A percentile compares a stretch with the other conserved stretches of the same genome.
Conservation (phyloP, 106 monocot genomes). For the Agapanthus africanus region DNA sequence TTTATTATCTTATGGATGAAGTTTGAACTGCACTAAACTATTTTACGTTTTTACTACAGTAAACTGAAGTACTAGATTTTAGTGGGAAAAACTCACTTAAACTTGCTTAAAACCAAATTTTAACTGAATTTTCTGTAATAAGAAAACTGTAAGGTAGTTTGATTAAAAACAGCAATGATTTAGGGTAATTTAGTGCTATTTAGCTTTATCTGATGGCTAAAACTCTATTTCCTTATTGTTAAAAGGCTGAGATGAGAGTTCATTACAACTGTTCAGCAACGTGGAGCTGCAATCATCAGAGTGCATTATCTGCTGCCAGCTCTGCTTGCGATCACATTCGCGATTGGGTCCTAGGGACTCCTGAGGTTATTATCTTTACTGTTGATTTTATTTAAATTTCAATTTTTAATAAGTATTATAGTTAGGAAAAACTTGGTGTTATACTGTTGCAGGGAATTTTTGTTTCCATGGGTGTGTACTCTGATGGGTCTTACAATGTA, state of each 20-base stretch:
- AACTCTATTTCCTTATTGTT: too few species aligned
- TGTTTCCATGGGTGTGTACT: slow-evolving; percentile 79
- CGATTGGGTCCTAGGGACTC: slow-evolving; percentile 68
- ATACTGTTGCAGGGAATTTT: slow-evolving; percentile 39
- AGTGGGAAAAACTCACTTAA: too few species aligned
- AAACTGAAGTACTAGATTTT: too few species aligned
- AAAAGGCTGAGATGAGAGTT: slow-evolving; percentile 55
- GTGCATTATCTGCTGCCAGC: slow-evolving; percentile 58
- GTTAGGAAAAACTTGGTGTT: not conserved
- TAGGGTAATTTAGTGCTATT: too few species aligned
- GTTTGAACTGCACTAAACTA: too few species aligned
- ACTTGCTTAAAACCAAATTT: too few species aligned
- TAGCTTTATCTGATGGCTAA: too few species aligned
- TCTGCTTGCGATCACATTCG: slow-evolving; percentile 68
- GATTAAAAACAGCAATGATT: too few species aligned
- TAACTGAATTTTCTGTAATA: too few species aligned
- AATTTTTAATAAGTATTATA: not conserved
- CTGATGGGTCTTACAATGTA: slow-evolving; percentile 59
- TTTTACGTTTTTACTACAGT: too few species aligned
- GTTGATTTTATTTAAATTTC: not conserved
- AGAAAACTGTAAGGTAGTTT: too few species aligned
- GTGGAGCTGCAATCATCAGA: slow-evolving; percentile 61
- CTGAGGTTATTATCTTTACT: slow-evolving; percentile 25
- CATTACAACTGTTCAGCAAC: slow-evolving; percentile 48
- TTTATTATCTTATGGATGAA: too few species aligned